Evolutionary conservation across 1,284 basidiomycete species (phyloP), one percentile per base, ranked within the genome.

Genomic region (Sporisorium scitamineum): DNA sequence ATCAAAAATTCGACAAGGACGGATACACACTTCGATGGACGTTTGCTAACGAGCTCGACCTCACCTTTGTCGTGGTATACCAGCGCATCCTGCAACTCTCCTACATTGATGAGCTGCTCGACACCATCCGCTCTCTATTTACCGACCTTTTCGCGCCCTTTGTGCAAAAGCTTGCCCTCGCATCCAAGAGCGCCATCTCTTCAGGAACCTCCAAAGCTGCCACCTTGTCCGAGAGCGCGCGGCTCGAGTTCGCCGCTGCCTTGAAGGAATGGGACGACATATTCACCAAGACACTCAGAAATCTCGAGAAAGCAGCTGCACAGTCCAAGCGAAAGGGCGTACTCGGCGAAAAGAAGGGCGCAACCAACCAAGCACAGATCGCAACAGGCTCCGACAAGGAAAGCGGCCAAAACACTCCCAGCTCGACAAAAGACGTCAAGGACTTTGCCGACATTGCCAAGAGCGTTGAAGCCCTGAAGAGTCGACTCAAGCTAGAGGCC

Each of bases 51-150:
- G 79, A 82, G 57, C 76, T 79, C n/a, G 81, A 82, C 14, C 70
- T 83, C 31, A 74, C 73, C 39, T 84, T 84, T 61, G 75, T 84
- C 39, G 83, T 81, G 58, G 94, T 95, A 54, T 97, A 97, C 87
- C 96, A 98, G 83, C 93, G 96, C 50, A 95, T 99, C 69, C 89
- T 99, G 16, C 95, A 97, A 76, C 89, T 99, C 26, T 92, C 94
- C 10, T 99, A 99, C 85, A 92, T 98, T 62, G 94, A 96, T 0
- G 92, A 94, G 51, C 90, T 99, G 7, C 74, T 85, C 44, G 76
- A 73, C 14, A 57, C 66, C 4, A 73, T 84, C 26, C 70, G 78
- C 34, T 66, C 60, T 7, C 67, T 71, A 20, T 85, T 85, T 63
- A 68, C 72, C n/a, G 54, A 79, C 22, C 78, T 78, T 26, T 84